A percentile compares a stretch with the other conserved stretches of the same genome.
These are phyloP conservation scores for Ilex paraguariensis DNA, from an alignment of 305 asterid genomes.

Conservation along the genomic window DNA sequence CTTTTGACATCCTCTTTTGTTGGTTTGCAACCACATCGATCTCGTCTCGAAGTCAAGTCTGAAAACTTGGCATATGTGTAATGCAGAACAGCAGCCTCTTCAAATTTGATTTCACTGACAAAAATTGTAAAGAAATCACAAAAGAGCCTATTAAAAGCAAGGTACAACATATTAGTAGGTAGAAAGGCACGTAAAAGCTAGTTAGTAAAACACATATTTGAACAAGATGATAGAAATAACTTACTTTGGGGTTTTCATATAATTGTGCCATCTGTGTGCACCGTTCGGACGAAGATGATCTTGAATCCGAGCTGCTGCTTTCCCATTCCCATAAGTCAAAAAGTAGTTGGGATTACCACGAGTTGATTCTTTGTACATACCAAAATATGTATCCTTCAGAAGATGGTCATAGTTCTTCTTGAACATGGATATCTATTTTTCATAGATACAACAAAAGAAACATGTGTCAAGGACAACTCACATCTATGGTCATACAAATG, in stretches of 20 bases:
- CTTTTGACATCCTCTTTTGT: constrained; percentile 45
- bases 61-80: constrained; percentile 56
- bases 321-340: constrained; percentile 51
- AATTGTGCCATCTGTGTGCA: constrained; percentile 58
- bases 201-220: too few relatives aligned
- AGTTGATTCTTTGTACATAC: constrained; percentile 32
- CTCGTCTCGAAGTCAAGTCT: constrained; percentile 55
- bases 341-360: constrained; percentile 47
- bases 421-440: constrained; percentile 47
- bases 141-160: too few relatives aligned
- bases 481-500: too few relatives aligned
- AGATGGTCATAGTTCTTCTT: constrained; percentile 51
- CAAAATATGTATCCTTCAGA: constrained; percentile 29
- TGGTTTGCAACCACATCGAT: constrained; percentile 56
- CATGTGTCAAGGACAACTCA: background rate
- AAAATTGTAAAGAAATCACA: background rate
- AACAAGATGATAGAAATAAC: background rate
- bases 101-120: constrained; percentile 38
- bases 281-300: constrained; percentile 58
- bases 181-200: too few relatives aligned
- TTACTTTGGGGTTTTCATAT: constrained; percentile 44
- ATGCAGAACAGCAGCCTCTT: constrained; percentile 59
- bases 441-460: constrained; percentile 10
- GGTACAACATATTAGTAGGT: too few relatives aligned
- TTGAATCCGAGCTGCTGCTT: constrained; percentile 56